Base-by-base conservation (phyloP, 805 yeast genomes). In the Saccharomycopsis fermentans region DNA sequence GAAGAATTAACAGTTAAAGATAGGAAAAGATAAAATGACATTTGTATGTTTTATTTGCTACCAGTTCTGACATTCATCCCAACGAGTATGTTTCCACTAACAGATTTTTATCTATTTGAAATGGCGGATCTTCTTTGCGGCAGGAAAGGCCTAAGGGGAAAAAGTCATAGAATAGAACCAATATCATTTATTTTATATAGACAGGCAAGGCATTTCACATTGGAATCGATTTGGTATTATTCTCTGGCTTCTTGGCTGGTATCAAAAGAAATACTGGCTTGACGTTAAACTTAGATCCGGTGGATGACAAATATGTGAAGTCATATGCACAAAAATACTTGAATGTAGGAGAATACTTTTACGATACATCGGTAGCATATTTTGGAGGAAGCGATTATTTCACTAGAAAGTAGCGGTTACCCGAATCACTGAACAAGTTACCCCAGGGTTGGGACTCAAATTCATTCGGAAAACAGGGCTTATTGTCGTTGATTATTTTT, bases 311-410 rank as follows among this genome's bases (percentile, higher is more conserved):
- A 19, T 79, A 79, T 6, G 70, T 80, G 4, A 77, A 76, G 63
- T 72, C 74, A 40, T 83, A 82, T 65, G 74, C 84, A 4, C 72
- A 73, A 37, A 84, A 82, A 67, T 94, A 91, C 68, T 77, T 94
- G 62, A 86, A 82, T 56, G 68, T 84, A 32, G 99, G 99, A n/a
- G 99, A 94, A 67, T 82, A 83, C 70, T 73, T 86, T 2, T 83
- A 85, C 63, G 96, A 90, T 67, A 79, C 81, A 58, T 74, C 86
- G 21, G 84, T 86, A 11, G 85, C 87, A 3, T 75, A 81, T 63
- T 79, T 90, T 75, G 81, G 84, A 48, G 76, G 84, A 6, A 87
- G 96, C 1, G 78, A 81, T 19, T 89, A 85, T 71, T 94, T 91
- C 70, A 81, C 73, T 54, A 79, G 90, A 65, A 81, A 75, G 63